Evolutionary conservation across 805 yeast genomes (phyloP).

Genomic region (Starmerella stigmatis): DNA sequence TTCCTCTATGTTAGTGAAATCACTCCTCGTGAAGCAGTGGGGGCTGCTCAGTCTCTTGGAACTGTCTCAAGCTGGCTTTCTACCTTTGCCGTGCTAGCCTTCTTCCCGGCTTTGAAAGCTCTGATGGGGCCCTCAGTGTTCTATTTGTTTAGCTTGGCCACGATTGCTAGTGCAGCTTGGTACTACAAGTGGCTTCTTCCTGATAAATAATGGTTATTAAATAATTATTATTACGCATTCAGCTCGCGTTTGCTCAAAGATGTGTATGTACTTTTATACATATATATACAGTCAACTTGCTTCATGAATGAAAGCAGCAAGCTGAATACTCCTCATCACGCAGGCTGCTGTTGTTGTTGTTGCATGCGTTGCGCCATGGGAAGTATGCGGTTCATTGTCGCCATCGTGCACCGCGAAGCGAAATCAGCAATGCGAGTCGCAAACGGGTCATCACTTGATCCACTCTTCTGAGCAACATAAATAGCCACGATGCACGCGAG

Average conservation of each 20-base stretch:
- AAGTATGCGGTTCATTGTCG: slow-evolving; percentile 10
- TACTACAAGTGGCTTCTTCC: slow-evolving; percentile 7
- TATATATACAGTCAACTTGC: too few relatives aligned
- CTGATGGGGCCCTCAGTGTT: slow-evolving; percentile 70
- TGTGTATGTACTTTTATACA: too few relatives aligned
- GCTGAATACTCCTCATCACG: too few relatives aligned
- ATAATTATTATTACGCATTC: not conserved
- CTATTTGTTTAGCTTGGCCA: slow-evolving; percentile 44
- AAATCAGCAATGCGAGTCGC: slow-evolving; percentile 11
- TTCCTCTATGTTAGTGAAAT: slow-evolving; percentile 79
- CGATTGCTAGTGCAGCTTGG: slow-evolving; percentile 38
- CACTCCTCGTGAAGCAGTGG: slow-evolving; percentile 69
- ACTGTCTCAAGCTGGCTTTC: slow-evolving; percentile 86
- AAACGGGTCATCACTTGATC: slow-evolving; percentile 6
- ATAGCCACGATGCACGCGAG: slow-evolving; percentile 12
- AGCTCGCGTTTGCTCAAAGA: too few relatives aligned
- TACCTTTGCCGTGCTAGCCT: slow-evolving; percentile 61
- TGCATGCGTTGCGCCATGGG: slow-evolving; percentile 13
- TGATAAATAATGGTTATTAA: slow-evolving; percentile 1
- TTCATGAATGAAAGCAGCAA: too few relatives aligned
- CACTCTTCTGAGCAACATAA: slow-evolving; percentile 15
- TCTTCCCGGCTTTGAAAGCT: slow-evolving; percentile 64
- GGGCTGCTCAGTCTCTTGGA: slow-evolving; percentile 87
- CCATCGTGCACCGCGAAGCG: slow-evolving; percentile 4
- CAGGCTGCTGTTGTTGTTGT: not conserved